Evolutionary conservation across 2,329 filamentous ascomycete genomes (phyloP).

Genomic region (Claviceps maximensis): DNA sequence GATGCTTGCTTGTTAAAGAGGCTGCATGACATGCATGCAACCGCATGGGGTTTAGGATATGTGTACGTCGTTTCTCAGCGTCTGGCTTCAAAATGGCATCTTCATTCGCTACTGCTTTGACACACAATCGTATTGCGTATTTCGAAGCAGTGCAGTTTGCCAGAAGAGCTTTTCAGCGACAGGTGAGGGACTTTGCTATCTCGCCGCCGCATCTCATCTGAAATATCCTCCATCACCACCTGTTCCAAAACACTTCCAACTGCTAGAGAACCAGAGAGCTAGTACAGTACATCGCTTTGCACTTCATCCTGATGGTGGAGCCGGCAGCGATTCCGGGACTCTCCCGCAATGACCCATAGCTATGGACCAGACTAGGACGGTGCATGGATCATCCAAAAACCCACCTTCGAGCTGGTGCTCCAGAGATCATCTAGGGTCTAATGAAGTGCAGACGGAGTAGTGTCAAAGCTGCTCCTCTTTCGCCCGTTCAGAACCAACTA

Average conservation of each 20-base stretch:
- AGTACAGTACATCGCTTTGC: background rate
- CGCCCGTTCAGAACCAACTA: background rate
- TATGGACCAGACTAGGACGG: conserved; percentile 5
- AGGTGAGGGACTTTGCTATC: background rate
- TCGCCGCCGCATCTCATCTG: background rate
- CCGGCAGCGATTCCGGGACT: conserved; percentile 19
- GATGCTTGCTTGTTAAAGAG: background rate
- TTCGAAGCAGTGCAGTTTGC: no score
- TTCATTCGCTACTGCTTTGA: background rate
- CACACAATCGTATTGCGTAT: no score
- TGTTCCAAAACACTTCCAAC: background rate
- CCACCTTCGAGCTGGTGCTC: background rate
- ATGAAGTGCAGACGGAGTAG: background rate
- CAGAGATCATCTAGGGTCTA: background rate
- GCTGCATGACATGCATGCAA: conserved; percentile 12
- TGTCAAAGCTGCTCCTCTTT: background rate
- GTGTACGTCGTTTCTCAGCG: background rate
- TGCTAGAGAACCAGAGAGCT: background rate
- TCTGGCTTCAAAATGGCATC: background rate
- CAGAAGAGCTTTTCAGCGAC: background rate
- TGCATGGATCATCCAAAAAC: conserved; percentile 1
- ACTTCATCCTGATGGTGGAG: conserved; percentile 12
- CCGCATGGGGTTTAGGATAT: conserved; percentile 6
- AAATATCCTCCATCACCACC: background rate
- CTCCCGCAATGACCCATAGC: conserved; percentile 13